Evolutionary conservation across 2,329 filamentous ascomycete genomes (phyloP).

Genomic region (Chalaropsis thielavioides): DNA sequence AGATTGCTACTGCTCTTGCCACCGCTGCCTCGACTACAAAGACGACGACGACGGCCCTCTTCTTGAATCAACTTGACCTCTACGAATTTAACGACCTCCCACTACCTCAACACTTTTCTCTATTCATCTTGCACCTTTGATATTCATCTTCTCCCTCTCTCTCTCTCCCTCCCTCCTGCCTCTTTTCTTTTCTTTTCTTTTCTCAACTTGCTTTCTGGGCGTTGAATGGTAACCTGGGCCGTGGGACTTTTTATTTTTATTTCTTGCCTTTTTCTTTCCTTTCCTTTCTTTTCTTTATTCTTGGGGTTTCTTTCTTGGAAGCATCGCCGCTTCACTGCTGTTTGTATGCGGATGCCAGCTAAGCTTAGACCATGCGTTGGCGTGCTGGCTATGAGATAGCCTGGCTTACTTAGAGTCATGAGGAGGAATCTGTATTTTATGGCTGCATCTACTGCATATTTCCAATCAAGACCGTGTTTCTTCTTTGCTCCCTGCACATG

Average conservation of each 20-base stretch:
- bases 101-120: not conserved
- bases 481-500: not conserved
- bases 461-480: not conserved
- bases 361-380: not conserved
- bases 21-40: not conserved
- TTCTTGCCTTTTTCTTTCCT: not conserved
- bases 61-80: not conserved
- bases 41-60: not conserved
- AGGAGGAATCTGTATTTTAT: conserved; percentile 7
- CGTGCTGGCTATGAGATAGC: not conserved
- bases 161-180: not conserved
- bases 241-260: not conserved
- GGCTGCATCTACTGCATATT: not conserved
- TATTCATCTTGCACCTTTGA: not conserved
- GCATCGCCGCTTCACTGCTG: not conserved
- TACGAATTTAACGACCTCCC: conserved; percentile 4
- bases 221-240: conserved; percentile 11
- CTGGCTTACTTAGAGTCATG: not conserved
- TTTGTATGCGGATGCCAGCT: not conserved
- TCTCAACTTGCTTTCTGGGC: conserved; percentile 11
- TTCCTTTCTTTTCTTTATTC: conserved; percentile 1
- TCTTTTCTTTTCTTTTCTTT: conserved; percentile 1
- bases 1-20: not conserved
- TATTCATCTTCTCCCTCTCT: not conserved
- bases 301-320: not conserved